Evolutionary conservation across 2,329 filamentous ascomycete genomes (phyloP).

Genomic region (Sporothrix protearum): DNA sequence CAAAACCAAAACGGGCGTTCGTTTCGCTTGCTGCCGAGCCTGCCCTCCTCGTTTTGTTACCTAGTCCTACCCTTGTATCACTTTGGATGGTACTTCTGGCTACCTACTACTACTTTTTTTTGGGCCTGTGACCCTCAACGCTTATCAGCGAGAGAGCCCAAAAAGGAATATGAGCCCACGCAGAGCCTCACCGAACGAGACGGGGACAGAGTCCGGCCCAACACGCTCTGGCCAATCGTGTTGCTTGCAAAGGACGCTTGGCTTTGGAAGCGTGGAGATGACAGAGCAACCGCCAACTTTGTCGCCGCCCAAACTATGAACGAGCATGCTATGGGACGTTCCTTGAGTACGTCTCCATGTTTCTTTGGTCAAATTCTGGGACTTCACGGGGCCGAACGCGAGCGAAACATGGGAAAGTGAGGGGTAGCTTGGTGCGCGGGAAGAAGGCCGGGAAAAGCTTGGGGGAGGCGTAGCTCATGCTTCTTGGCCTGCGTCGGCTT

Average conservation of each 20-base stretch:
- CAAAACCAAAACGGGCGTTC: neutral
- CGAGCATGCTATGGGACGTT: neutral
- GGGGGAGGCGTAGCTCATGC: neutral
- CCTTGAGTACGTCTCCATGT: neutral
- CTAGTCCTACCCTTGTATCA: neutral
- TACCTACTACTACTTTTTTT: neutral
- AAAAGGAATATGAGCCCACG: neutral
- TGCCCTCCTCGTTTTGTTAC: neutral
- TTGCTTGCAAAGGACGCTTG: neutral
- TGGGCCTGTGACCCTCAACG: neutral
- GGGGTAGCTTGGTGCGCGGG: conserved; percentile 2
- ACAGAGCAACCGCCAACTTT: neutral
- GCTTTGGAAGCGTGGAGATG: neutral
- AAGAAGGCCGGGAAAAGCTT: neutral
- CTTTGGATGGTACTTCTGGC: neutral
- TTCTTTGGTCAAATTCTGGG: neutral
- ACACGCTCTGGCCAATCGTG: neutral
- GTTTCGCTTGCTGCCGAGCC: neutral
- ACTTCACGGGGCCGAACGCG: neutral
- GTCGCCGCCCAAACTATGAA: neutral
- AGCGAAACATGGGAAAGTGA: neutral
- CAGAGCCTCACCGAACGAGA: neutral
- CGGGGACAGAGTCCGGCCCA: neutral
- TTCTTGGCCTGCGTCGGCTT: neutral
- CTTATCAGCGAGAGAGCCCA: no score